Base-by-base conservation (phyloP, 768 basidiomycete species). In the Mycena olivaceomarginata region DNA sequence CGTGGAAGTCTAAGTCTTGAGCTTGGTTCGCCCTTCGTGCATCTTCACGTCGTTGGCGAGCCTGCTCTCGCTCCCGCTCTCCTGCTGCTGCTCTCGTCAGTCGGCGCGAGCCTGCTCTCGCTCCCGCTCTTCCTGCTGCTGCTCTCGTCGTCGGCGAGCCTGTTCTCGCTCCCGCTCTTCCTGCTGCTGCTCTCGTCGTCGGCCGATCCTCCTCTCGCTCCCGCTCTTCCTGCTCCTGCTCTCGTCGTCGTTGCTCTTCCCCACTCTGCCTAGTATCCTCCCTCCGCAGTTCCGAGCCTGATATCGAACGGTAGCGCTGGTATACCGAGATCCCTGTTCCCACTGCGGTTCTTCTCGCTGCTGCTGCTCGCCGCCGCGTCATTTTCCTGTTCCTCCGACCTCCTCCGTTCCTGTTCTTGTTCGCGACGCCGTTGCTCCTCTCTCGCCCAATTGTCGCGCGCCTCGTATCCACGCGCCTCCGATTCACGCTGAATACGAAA, bases 241-340 rank as follows among this genome's bases (percentile, higher is more conserved):
- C 18, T 16, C 48, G 48, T 51, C 18, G 43, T 45, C 15, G 43
- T 16, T 65, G 41, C 20, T 65, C 64, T 15, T 46, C 43, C 8
- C 4, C 64, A 13, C 41, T 22, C 43, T 45, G 64, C 43, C n/a
- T 13, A 5, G 22, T 45, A 5, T 25, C n/a, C 4, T 45, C 37
- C n/a, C 4, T 45, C 37, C 22, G n/a, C n/a, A n/a, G 40, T 45
- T 65, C 13, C 37, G 64, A 39, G 64, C n/a, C 4, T 12, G 11
- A 22, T 22, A 45, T 31, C 41, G 64, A 65, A 65, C 64, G 64
- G 22, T 65, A 43, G 10, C 64, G 64, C 64, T 65, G 64, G 25
- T 45, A 25, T n/a, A 65, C n/a, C 43, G 22, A 4, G 31, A 25
- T 31, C 31, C 31, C 46, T 45, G 46, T 15, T 66, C 41, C 10